Evolutionary conservation across 2,329 filamentous ascomycete species (phyloP), one percentile per base, ranked within the genome.

Genomic region (Penicillium sp.): DNA sequence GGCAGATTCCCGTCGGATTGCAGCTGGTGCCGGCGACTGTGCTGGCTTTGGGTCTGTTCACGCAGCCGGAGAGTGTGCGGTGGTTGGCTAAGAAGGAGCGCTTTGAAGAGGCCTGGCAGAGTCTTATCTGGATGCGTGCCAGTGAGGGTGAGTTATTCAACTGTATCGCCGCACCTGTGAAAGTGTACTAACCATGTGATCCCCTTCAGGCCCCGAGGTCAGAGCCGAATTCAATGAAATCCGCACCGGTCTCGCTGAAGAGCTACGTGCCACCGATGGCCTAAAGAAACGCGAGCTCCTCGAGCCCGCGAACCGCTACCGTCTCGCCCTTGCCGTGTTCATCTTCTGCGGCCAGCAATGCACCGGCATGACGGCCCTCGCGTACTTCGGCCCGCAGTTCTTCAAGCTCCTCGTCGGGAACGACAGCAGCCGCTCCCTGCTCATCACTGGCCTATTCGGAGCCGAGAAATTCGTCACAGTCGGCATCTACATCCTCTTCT

Each of bases 391-490:
- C 1, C 82, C 82, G 0, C 81, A 84, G 61, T 79, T 84, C 54
- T 84, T 84, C 71, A 75, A 76, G 37, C 73, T 80, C 4, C 41
- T 68, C 4, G 79, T 84, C 22, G 81, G 82, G 3, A 78, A 79
- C 5, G 79, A 80, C 15, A 69, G 76, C 34, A 64, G 69, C 28
- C 66, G 69, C 15, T 76, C 78, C n/a, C 74, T 83, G 17, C 73
- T 84, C 6, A 75, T 84, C 71, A 57, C 70, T 1, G 82, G 81
- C 4, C 81, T 84, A 62, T 84, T 84, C 43, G 82, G 82, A 4
- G 75, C 82, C 1, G 78, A 82, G 57, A 84, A 84, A 63, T 78
- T 84, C 39, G 69, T 82, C 1, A 78, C 80, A 1, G 81, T 79
- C 54, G 62, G 75, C 2, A 77, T 77, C 60, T 83, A 82, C 68